A percentile compares a stretch with the other conserved stretches of the same genome.
These are phyloP conservation scores for Danielia oregonensis DNA, from an alignment of 805 yeast genomes.

Conservation along the genomic window DNA sequence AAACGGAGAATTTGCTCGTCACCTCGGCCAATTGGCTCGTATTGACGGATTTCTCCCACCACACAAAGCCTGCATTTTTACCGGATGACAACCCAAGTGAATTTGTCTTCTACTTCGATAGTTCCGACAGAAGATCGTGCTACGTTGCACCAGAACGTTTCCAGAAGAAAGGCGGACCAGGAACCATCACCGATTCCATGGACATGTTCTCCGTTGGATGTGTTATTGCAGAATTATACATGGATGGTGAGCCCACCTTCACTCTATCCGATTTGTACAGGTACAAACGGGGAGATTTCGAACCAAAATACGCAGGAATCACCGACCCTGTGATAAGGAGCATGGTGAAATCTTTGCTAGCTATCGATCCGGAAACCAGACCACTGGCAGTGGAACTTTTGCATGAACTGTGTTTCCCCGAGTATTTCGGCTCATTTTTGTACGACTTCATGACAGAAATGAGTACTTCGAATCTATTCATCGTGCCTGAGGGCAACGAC, in stretches of 20 bases:
- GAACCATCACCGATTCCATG: slow-evolving; percentile 54
- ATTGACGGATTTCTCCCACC: slow-evolving; percentile 77
- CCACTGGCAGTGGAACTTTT: slow-evolving; percentile 53
- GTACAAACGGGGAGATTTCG: slow-evolving; percentile 65
- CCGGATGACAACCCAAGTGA: slow-evolving; percentile 95
- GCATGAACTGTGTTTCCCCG: slow-evolving; percentile 56
- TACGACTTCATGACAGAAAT: slow-evolving; percentile 56
- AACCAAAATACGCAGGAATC: slow-evolving; percentile 59
- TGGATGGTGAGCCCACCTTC: slow-evolving; percentile 84
- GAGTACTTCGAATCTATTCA: slow-evolving; percentile 21
- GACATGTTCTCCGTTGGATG: slow-evolving; percentile 85
- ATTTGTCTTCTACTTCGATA: slow-evolving; percentile 88
- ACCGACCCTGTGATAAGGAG: slow-evolving; percentile 47
- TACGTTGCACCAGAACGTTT: slow-evolving; percentile 95
- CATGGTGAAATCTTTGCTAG: slow-evolving; percentile 61
- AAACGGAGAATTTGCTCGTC: slow-evolving; percentile 82
- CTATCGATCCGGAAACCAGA: slow-evolving; percentile 59
- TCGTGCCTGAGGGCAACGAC: slow-evolving; percentile 11
- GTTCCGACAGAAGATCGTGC: slow-evolving; percentile 80
- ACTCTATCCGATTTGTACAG: slow-evolving; percentile 83
- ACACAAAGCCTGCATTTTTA: slow-evolving; percentile 71
- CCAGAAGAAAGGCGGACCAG: slow-evolving; percentile 25
- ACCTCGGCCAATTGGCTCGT: slow-evolving; percentile 88
- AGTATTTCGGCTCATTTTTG: slow-evolving; percentile 61
- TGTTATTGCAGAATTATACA: slow-evolving; percentile 81